Conservation (phyloP, 2,329 filamentous ascomycete genomes). For the Alternaria postmessia region DNA sequence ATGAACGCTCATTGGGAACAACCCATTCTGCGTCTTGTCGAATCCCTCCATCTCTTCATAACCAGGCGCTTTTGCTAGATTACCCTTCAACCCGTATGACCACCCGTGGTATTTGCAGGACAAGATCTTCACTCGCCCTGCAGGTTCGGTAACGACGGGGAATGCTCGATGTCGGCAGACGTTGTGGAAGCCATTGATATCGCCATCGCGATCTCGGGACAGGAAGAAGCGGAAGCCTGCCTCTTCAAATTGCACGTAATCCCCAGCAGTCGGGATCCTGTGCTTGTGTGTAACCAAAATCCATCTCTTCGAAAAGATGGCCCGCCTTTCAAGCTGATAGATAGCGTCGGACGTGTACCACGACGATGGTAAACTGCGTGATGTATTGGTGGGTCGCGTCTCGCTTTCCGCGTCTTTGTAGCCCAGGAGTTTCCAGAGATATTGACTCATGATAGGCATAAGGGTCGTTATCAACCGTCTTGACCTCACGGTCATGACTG, state of each 20-base stretch:
- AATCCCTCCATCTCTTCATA: background rate
- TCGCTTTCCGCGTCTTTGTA: background rate
- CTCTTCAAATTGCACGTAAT: background rate
- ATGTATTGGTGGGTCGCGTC: background rate
- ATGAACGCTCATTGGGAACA: background rate
- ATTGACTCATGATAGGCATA: too few species aligned
- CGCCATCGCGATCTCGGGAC: background rate
- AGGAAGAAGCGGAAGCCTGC: background rate
- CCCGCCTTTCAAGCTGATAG: background rate
- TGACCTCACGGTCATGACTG: too few species aligned
- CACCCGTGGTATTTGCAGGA: background rate
- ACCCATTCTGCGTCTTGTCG: background rate
- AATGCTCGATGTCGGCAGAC: background rate
- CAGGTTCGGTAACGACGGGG: background rate
- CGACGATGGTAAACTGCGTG: background rate
- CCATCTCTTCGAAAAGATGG: background rate
- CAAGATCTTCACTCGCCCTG: background rate
- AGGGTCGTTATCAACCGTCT: too few species aligned
- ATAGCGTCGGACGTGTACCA: background rate
- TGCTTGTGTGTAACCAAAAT: background rate
- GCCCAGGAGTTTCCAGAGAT: too few species aligned
- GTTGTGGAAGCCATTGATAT: background rate
- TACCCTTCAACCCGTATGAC: background rate
- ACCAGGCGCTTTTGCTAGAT: background rate
- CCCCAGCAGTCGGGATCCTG: background rate